phyloP scores from a whole-genome alignment of 2,329 filamentous ascomycete genomes.

The Claviceps quebecensis region DNA sequence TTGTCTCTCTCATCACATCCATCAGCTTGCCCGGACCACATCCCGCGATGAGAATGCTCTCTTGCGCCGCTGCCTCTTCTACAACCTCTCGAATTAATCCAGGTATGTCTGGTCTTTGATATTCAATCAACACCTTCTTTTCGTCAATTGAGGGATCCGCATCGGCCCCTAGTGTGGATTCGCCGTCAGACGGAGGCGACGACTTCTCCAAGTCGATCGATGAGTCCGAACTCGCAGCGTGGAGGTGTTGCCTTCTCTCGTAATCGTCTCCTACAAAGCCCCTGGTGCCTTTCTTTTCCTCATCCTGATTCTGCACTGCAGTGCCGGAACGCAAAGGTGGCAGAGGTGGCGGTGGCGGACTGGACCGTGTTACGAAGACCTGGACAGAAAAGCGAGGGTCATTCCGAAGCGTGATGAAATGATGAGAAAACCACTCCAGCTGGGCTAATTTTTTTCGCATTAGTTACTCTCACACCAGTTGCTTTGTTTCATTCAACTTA shows the following conservation, averaged over 20 bases:
- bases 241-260: background rate
- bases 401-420: slow-evolving; percentile 18
- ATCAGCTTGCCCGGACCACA: slow-evolving; percentile 33
- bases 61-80: slow-evolving; percentile 12
- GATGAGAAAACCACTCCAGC: slow-evolving; percentile 23
- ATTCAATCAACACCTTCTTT: slow-evolving; percentile 13
- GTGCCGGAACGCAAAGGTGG: background rate
- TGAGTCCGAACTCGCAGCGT: background rate
- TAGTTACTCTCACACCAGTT: background rate
- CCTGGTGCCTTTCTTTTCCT: background rate
- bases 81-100: slow-evolving; percentile 21
- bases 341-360: background rate
- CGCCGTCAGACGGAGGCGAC: slow-evolving; percentile 8
- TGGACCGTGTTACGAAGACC: slow-evolving; percentile 22
- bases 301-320: background rate
- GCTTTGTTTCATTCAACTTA: slow-evolving; percentile 10
- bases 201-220: slow-evolving; percentile 10
- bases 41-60: slow-evolving; percentile 28
- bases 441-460: slow-evolving; percentile 13
- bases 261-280: background rate
- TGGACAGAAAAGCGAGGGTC: slow-evolving; percentile 17
- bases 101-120: slow-evolving; percentile 23
- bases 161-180: slow-evolving; percentile 2
- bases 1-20: slow-evolving; percentile 26
- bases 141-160: background rate